A percentile compares a stretch with the other conserved stretches of the same genome.
Conservation (phyloP, 2,329 filamentous ascomycete genomes). For the Graphilbum fragrans region DNA sequence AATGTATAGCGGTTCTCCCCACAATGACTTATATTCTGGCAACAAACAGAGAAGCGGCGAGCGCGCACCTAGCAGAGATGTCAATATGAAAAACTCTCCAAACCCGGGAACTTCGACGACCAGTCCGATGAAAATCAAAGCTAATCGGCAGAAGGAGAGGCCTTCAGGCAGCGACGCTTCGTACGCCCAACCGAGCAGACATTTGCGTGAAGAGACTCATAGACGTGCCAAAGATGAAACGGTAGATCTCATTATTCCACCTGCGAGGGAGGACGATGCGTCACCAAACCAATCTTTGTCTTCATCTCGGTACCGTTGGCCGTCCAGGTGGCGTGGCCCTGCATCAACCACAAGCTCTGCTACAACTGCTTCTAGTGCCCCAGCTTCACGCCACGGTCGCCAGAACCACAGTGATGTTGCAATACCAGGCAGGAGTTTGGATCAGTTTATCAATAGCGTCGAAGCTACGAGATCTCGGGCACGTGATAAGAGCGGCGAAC, state of each 20-base stretch:
- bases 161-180: too few relatives aligned
- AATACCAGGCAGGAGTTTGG: conserved; percentile 52
- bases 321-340: conserved; percentile 37
- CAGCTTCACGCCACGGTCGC: conserved; percentile 29
- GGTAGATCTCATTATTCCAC: too few relatives aligned
- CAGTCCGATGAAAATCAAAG: conserved; percentile 42
- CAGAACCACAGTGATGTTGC: conserved; percentile 29
- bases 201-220: too few relatives aligned
- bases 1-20: neutral
- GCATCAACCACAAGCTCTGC: conserved; percentile 45
- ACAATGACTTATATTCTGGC: neutral
- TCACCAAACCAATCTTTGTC: conserved; percentile 43
- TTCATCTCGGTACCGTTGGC: conserved; percentile 45
- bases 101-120: conserved; percentile 53
- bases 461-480: conserved; percentile 58
- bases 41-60: conserved; percentile 12
- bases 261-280: conserved; percentile 42
- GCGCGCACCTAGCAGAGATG: conserved; percentile 25
- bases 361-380: conserved; percentile 38
- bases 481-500: conserved; percentile 40
- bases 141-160: too few relatives aligned
- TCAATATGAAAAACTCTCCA: conserved; percentile 12
- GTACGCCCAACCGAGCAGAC: too few relatives aligned
- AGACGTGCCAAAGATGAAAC: too few relatives aligned
- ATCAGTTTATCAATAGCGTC: conserved; percentile 78